Percentiles rank a stretch among this genome's conserved stretches.
Evolutionary conservation across 2,329 filamentous ascomycete genomes (phyloP).

Genomic region (Neonectria neomacrospora): DNA sequence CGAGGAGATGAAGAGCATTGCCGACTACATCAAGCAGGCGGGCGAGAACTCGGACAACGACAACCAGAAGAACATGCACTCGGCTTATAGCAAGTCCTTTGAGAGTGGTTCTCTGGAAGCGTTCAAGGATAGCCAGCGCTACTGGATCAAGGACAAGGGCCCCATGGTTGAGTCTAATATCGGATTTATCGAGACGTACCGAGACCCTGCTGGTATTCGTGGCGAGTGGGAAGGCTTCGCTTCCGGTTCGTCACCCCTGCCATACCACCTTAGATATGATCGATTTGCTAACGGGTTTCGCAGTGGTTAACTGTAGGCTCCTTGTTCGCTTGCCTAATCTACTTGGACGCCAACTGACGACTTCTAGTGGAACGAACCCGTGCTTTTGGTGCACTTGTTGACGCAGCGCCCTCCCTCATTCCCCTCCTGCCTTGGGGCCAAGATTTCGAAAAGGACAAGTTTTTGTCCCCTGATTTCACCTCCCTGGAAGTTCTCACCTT

Average conservation of each 20-base stretch:
- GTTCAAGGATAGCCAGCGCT: slow-evolving; percentile 83
- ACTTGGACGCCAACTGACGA: slow-evolving; percentile 9
- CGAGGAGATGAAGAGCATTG: slow-evolving; percentile 76
- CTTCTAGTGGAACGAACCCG: slow-evolving; percentile 78
- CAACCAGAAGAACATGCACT: slow-evolving; percentile 77
- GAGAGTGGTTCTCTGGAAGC: slow-evolving; percentile 77
- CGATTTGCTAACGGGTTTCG: slow-evolving; percentile 33
- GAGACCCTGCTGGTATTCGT: slow-evolving; percentile 82
- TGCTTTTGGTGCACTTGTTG: slow-evolving; percentile 87
- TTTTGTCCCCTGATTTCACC: slow-evolving; percentile 95
- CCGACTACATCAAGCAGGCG: slow-evolving; percentile 74
- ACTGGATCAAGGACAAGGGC: slow-evolving; percentile 85
- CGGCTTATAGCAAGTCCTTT: slow-evolving; percentile 80
- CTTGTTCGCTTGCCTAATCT: not conserved
- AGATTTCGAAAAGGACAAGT: slow-evolving; percentile 96
- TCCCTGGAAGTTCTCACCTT: slow-evolving; percentile 92
- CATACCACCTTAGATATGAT: not conserved
- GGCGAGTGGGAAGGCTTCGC: slow-evolving; percentile 90
- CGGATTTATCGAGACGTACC: slow-evolving; percentile 87
- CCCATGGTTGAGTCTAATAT: slow-evolving; percentile 84
- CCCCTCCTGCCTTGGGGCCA: slow-evolving; percentile 88
- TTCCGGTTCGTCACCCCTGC: slow-evolving; percentile 56
- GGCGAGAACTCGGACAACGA: slow-evolving; percentile 77
- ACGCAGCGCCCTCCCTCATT: slow-evolving; percentile 83
- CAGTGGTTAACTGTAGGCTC: slow-evolving; percentile 73